Conservation (phyloP, 257 asterid species). For the Solanum verrucosum region DNA sequence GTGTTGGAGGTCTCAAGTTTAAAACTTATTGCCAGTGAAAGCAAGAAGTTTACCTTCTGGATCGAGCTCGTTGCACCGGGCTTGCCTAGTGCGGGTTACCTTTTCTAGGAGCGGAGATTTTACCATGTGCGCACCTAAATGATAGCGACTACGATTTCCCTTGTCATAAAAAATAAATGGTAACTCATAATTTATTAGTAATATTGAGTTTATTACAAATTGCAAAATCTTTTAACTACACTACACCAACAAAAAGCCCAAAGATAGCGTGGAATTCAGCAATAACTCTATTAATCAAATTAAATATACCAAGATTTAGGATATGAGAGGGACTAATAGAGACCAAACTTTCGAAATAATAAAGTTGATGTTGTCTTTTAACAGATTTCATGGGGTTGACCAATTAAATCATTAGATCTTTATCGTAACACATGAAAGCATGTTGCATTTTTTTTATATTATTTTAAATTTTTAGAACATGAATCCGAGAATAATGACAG, state of each 20-base stretch:
- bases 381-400: not conserved
- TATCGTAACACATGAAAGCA: not conserved
- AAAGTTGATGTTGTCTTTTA: slow-evolving; percentile 3
- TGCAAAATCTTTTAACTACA: not conserved
- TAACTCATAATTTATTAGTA: not conserved
- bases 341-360: not conserved
- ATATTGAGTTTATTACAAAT: not conserved
- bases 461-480: not conserved
- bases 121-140: too few species aligned
- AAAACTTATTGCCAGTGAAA: too few species aligned
- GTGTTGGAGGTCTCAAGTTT: too few species aligned
- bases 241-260: not conserved
- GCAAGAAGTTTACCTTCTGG: too few species aligned
- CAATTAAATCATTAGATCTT: not conserved
- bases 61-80: too few species aligned
- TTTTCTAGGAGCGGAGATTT: too few species aligned
- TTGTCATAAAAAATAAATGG: too few species aligned
- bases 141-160: fast-evolving
- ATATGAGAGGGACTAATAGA: not conserved
- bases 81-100: too few species aligned
- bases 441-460: not conserved
- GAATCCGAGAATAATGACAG: not conserved
- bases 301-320: not conserved
- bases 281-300: not conserved
- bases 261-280: slow-evolving; percentile 14